Evolutionary conservation across 1,284 basidiomycete species (phyloP), one percentile per base, ranked within the genome.

Genomic region (Singerocomus rubriflavus): DNA sequence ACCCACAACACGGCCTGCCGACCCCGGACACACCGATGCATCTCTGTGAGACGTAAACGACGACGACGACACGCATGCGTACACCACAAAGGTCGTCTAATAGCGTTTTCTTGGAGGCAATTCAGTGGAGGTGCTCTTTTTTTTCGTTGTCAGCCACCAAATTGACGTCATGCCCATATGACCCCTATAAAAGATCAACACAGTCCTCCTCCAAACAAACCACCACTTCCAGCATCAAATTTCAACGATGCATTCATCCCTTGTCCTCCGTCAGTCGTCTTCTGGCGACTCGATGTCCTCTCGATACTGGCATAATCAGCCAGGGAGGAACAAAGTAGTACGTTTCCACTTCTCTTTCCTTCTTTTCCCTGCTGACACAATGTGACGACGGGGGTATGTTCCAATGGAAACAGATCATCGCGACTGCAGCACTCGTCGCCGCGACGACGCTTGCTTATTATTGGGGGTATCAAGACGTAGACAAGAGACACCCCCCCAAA

Each of bases 291-390:
- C 64, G 25, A 65, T 65, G 35, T 54, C 63, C 14, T 63, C 64
- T 16, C 52, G 66, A 40, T 70, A 66, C 45, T 66, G 65, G 65
- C 57, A 68, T 46, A 69, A 65, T 35, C 66, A 70, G 34, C 43
- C 65, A n/a, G 60, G 62, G 31, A 63, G 65, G 43, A 68, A 63
- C 50, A 70, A 68, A 61, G 53, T 69, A n/a, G n/a, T n/a, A n/a
- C n/a, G n/a, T n/a, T n/a, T n/a, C n/a, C n/a, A n/a, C n/a, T n/a
- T n/a, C n/a, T n/a, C n/a, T n/a, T n/a, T n/a, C n/a, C n/a, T n/a
- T n/a, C n/a, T n/a, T n/a, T n/a, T n/a, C n/a, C n/a, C n/a, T n/a
- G n/a, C n/a, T n/a, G n/a, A n/a, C n/a, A n/a, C n/a, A n/a, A n/a
- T n/a, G n/a, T n/a, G n/a, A n/a, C n/a, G n/a, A n/a, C n/a, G n/a